Base-by-base conservation (phyloP, 164 flowering plant genomes). In the Liriodendron chinense region DNA sequence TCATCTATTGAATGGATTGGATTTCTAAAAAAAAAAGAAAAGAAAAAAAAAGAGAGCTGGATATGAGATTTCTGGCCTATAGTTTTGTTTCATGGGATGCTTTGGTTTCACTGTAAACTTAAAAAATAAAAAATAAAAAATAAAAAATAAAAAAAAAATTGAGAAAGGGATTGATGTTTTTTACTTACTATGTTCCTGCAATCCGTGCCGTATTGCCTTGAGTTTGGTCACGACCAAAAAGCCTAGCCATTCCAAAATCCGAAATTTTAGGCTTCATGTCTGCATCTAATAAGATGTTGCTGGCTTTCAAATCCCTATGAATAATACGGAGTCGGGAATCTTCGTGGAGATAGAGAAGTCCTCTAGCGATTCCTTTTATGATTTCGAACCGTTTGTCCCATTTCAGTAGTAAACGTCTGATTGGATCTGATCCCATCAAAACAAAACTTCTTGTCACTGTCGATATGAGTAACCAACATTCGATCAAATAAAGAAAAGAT, bases 271-370 rank as follows among this genome's bases (percentile, higher is more conserved):
- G 80, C 26, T 71, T 82, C 86, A 88, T 78, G 9, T 86, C 84
- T 0, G 16, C 68, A 75, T 90, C 92, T 34, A 90, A 59, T 26
- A 88, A 72, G 3, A 87, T 53, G 53, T 89, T 90, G 82, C 88
- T 80, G 16, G 89, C 80, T 74, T 88, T 89, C 3, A 89, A 85
- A 81, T 89, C 90, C 12, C 89, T 78, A 49, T 88, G 93, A 9
- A 89, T 85, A 16, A 89, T 84, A 50, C 71, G 72, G 9, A 86
- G 76, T 16, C 84, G 76, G 13, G 90, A 90, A 50, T 88, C 93
- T 23, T 83, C 87, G 53, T 90, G 93, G 63, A 90, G 86, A 71
- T 90, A 90, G 14, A 87, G 79, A 62, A 90, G 47, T 10, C 91
- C 91, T 57, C 86, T 79, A 21, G 89, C 85, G 20, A 88, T 82